A percentile compares a stretch with the other conserved stretches of the same genome.
phyloP scores from a whole-genome alignment of 2,329 filamentous ascomycete species.

The Tolypocladium ophioglossoides region DNA sequence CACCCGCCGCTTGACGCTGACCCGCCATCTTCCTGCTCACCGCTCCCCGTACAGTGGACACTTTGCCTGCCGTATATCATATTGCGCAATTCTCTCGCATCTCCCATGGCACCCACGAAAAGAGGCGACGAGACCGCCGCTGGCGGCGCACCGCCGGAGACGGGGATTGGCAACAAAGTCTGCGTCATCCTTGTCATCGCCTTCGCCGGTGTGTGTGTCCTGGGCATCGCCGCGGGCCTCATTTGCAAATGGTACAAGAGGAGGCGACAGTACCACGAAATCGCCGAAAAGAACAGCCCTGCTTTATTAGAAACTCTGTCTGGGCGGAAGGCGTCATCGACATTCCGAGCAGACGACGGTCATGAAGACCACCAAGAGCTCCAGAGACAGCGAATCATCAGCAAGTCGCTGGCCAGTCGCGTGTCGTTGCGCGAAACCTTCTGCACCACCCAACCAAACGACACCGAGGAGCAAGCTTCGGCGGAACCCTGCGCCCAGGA shows the following conservation, averaged over 20 bases:
- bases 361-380: slow-evolving; percentile 21
- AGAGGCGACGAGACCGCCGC: neutral
- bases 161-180: neutral
- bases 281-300: neutral
- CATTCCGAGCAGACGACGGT: neutral
- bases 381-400: slow-evolving; percentile 29
- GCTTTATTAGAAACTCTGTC: neutral
- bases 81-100: neutral
- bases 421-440: slow-evolving; percentile 7
- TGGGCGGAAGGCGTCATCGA: neutral
- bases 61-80: neutral
- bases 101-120: neutral
- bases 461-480: neutral
- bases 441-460: too few relatives aligned
- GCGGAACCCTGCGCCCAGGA: neutral
- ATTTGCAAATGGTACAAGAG: neutral
- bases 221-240: neutral
- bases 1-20: neutral
- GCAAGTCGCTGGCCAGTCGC: slow-evolving; percentile 29
- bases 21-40: neutral
- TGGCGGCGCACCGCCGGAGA: neutral
- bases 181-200: neutral
- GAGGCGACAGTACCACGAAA: neutral
- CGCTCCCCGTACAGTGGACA: neutral
- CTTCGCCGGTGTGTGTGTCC: neutral